phyloP scores from a whole-genome alignment of 1,284 basidiomycete genomes.

The Naganishia cerealis region DNA sequence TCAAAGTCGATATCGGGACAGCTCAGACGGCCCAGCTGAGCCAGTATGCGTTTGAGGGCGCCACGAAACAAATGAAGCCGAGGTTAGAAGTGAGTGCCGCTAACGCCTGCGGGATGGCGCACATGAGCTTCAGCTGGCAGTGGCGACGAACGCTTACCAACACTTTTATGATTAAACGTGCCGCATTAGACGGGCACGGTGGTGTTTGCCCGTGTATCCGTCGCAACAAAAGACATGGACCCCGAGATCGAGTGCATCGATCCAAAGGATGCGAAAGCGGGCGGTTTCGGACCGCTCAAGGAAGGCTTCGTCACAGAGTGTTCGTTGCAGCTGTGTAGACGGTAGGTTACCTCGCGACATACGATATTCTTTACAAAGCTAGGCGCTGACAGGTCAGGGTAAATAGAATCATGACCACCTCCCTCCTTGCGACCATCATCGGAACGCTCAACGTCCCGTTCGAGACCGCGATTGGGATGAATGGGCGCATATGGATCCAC shows the following conservation, averaged over 20 bases:
- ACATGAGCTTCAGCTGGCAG: neutral
- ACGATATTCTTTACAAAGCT: neutral
- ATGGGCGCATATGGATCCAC: slow-evolving; percentile 58
- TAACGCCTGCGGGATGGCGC: neutral
- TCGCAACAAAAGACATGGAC: slow-evolving; percentile 57
- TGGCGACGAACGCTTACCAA: neutral
- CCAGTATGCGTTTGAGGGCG: slow-evolving; percentile 59
- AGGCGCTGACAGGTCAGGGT: neutral
- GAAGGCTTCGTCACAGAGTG: slow-evolving; percentile 52
- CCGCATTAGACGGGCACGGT: slow-evolving; percentile 55
- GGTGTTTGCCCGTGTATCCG: slow-evolving; percentile 56
- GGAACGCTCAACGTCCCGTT: slow-evolving; percentile 53
- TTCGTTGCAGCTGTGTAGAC: slow-evolving; percentile 49
- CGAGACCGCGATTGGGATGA: slow-evolving; percentile 57
- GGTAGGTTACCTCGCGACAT: slow-evolving; percentile 41
- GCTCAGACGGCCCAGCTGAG: slow-evolving; percentile 56
- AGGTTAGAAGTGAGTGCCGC: slow-evolving; percentile 55
- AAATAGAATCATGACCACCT: slow-evolving; percentile 20
- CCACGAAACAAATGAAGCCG: slow-evolving; percentile 58
- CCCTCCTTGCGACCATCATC: slow-evolving; percentile 47
- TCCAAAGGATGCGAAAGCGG: slow-evolving; percentile 55
- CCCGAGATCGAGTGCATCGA: slow-evolving; percentile 59
- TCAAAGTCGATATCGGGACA: slow-evolving; percentile 57
- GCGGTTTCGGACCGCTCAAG: slow-evolving; percentile 57
- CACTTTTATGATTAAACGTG: neutral